Evolutionary conservation across 768 basidiomycete species (phyloP).

Genomic region (Trametes sanguinea): DNA sequence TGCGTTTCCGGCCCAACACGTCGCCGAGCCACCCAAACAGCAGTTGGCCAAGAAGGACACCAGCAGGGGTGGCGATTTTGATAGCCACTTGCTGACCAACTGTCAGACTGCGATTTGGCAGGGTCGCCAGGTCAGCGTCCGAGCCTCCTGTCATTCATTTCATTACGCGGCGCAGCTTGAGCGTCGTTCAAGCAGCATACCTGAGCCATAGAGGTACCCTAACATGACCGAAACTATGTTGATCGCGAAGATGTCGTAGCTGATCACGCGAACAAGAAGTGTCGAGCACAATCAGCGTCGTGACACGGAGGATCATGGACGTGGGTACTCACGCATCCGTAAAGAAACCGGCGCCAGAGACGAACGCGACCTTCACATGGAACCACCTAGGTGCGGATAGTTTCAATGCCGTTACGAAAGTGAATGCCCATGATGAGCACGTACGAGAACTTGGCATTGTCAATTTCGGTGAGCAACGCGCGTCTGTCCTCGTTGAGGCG

Average conservation of each 20-base stretch:
- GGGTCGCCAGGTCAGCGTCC: not conserved
- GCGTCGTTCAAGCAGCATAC: not conserved
- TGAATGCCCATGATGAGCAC: constrained; percentile 7
- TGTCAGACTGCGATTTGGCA: constrained; percentile 33
- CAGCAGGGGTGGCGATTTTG: constrained; percentile 45
- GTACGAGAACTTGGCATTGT: constrained; percentile 50
- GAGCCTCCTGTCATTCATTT: constrained; percentile 1
- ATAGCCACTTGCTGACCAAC: constrained; percentile 50
- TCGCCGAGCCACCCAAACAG: constrained; percentile 50
- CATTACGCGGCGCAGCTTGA: not conserved
- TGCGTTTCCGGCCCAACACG: constrained; percentile 43
- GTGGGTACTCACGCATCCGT: constrained; percentile 31
- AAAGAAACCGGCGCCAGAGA: constrained; percentile 38
- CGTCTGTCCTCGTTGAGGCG: constrained; percentile 40
- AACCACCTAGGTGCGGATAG: constrained; percentile 39
- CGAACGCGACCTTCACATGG: constrained; percentile 48
- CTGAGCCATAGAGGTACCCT: constrained; percentile 42
- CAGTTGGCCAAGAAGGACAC: constrained; percentile 43
- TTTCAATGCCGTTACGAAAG: no score
- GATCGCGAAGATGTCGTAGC: constrained; percentile 45
- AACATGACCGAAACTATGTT: constrained; percentile 49
- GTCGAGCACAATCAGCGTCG: not conserved
- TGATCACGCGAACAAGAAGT: not conserved
- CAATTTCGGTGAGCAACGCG: constrained; percentile 51
- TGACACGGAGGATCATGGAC: not conserved